Conservation (phyloP, 1,284 basidiomycete species). For the Fomitopsis palustris region DNA sequence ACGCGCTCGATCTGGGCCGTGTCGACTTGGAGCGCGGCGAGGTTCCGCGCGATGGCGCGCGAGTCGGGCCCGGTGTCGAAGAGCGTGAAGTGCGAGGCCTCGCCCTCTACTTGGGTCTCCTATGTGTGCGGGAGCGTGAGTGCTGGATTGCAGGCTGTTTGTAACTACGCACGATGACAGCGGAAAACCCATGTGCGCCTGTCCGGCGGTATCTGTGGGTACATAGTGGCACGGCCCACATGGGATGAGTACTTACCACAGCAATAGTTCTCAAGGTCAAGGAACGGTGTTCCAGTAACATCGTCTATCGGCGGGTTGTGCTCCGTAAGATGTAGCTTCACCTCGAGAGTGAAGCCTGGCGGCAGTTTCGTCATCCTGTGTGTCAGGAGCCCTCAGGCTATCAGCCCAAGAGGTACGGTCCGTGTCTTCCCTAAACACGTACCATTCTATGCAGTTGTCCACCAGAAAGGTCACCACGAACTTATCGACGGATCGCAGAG, state of each 20-base stretch:
- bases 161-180: conserved; percentile 57
- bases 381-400: background rate
- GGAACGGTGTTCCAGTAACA: conserved; percentile 56
- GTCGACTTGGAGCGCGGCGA: conserved; percentile 55
- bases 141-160: background rate
- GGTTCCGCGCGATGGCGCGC: conserved; percentile 66
- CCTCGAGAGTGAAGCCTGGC: conserved; percentile 72
- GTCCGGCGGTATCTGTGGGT: background rate
- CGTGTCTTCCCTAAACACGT: conserved; percentile 4
- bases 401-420: background rate
- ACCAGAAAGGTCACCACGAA: conserved; percentile 67
- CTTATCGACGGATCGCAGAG: conserved; percentile 39
- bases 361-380: conserved; percentile 74
- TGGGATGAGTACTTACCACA: conserved; percentile 49
- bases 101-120: conserved; percentile 51
- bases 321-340: conserved; percentile 57
- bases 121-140: conserved; percentile 20
- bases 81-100: conserved; percentile 50
- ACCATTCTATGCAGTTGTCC: conserved; percentile 80
- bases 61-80: conserved; percentile 84
- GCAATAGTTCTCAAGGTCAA: conserved; percentile 75
- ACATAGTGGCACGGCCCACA: background rate
- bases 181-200: conserved; percentile 83
- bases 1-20: conserved; percentile 53
- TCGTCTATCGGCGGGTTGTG: conserved; percentile 47